Base-by-base conservation (phyloP, 2,329 filamentous ascomycete genomes). In the Thielaviopsis ethacetica region DNA sequence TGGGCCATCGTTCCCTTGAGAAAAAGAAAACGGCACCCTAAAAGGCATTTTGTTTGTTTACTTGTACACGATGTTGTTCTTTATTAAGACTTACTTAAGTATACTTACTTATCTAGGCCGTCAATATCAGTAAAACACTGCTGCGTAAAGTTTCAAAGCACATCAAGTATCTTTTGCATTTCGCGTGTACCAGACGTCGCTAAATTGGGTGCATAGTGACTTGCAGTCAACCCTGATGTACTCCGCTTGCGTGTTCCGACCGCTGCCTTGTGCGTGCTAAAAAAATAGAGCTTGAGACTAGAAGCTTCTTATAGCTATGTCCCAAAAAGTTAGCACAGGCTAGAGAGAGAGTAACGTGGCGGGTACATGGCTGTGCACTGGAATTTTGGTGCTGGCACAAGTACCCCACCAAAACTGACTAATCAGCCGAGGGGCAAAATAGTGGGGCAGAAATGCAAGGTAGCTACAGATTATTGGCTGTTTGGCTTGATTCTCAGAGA, bases 291-390 rank as follows among this genome's bases (percentile, higher is more conserved):
- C n/a, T 30, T 17, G 10, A 24, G 24, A 57, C 59, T 60, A 60
- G 59, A 60, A 60, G 55, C 59, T 60, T 60, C 59, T 58, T 34
- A 60, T 38, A 54, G 55, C 54, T 60, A 53, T 41, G 51, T 15
- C 17, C 47, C 49, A 24, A 30, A 53, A 49, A 59, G 38, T 34
- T 34, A 21, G 17, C 30, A 22, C 34, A 22, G 13, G 30, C 26
- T 30, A 34, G 30, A 34, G 41, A 34, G 30, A 34, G 41, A 19
- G 30, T 50, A 53, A 50, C 38, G 55, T 57, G 59, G 59, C 59
- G 57, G 55, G 59, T 60, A 60, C 59, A 26, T 57, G 24, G 24
- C 4, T 13, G 13, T 41, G 17, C 41, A 19, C 38, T 24, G 30
- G 17, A 19, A 34, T 49, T 56, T 24, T n/a, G 17, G 38, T 54